Evolutionary conservation across 164 flowering plant species (phyloP), one percentile per base, ranked within the genome.

Genomic region (Magnolia officinalis): DNA sequence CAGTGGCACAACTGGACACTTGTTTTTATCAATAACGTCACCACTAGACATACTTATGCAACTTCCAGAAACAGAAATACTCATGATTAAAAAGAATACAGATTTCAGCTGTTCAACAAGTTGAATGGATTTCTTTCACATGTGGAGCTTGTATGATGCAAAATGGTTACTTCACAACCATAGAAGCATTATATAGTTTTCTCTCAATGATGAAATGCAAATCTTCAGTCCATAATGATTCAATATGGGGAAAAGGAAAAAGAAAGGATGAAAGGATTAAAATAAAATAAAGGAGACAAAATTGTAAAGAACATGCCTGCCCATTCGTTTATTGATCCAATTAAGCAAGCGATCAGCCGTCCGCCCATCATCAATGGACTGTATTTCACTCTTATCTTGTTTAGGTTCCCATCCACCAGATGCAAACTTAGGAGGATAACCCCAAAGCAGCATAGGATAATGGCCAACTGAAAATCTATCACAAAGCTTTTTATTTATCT

Each of bases 371-470:
- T 88, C 92, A 80, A 92, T 90, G 26, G 81, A 63, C 59, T 19
- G 80, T 78, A 96, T 85, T 55, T 85, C 92, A 81, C 82, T 85
- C 37, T 94, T 87, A 16, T 85, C 88, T 73, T 21, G 74, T 70
- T 78, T 85, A 31, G 92, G 88, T 29, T 87, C 85, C 91, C 90
- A 89, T 71, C 88, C 72, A 67, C 89, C 91, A 78, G 87, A 81
- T 3, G 81, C 85, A 79, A 96, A 96, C 77, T 91, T 89, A 65
- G 88, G 72, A 77, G 98, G 96, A 65, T 82, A 84, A 8, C 97
- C 94, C 99, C 99, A 96, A 63, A 94, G 81, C 63, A 96, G 93
- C 97, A 91, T 92, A 70, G 99, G 99, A 83, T 88, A 96, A 79
- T 88, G 92, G 49, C 81, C 67, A 24, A 96, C 96, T 51, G 96